phyloP scores from a whole-genome alignment of 257 asterid species.

The Solanum tarapatanum region DNA sequence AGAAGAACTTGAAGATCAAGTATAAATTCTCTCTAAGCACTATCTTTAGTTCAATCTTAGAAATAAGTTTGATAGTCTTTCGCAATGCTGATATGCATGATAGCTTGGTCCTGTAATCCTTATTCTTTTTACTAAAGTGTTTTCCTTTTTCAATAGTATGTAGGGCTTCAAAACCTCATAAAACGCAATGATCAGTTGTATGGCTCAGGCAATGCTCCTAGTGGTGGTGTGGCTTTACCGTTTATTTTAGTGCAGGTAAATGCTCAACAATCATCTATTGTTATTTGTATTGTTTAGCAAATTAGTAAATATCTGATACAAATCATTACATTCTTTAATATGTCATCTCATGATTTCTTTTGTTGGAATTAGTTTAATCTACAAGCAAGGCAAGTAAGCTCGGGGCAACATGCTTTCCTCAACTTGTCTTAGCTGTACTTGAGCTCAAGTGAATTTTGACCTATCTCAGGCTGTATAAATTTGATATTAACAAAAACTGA shows the following conservation, averaged over 20 bases:
- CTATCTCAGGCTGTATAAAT: neutral
- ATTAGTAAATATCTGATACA: neutral
- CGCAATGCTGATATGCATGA: neutral
- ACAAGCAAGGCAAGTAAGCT: neutral
- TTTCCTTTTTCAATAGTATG: conserved; percentile 26
- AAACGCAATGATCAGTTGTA: conserved; percentile 73
- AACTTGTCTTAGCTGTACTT: neutral
- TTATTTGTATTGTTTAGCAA: neutral
- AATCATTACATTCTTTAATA: neutral
- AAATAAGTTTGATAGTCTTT: neutral
- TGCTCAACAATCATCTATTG: neutral
- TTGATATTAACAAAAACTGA: neutral
- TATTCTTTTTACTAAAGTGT: neutral
- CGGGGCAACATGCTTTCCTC: neutral
- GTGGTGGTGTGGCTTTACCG: conserved; percentile 95
- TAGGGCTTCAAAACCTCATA: conserved; percentile 79
- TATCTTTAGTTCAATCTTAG: neutral
- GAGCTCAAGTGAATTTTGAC: neutral
- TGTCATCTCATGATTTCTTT: neutral
- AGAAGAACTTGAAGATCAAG: conserved; percentile 92
- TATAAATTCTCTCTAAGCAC: conserved; percentile 14
- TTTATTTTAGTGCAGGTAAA: conserved; percentile 93
- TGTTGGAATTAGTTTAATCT: neutral
- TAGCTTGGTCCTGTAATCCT: neutral
- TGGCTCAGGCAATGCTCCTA: conserved; percentile 83